These are phyloP conservation scores for Naegleria gruberi DNA, from an alignment of 208 protist species.

Conservation along the genomic window DNA sequence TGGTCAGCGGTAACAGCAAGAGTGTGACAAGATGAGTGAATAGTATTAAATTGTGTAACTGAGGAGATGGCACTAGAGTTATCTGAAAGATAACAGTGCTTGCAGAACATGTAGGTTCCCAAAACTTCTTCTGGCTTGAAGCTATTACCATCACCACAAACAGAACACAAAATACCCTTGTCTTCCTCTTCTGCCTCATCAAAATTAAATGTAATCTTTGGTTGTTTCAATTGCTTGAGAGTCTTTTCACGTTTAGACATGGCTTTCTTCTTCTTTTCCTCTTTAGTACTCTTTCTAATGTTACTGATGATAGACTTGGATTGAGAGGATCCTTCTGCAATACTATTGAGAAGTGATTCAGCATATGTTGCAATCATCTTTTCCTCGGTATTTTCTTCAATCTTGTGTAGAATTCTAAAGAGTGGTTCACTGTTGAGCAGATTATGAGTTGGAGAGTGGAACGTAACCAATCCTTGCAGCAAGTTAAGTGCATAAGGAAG, in stretches of 20 bases:
- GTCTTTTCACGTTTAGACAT: not conserved
- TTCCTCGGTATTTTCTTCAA: not conserved
- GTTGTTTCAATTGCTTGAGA: not conserved
- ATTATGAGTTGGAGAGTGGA: not conserved
- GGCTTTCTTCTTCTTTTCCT: not conserved
- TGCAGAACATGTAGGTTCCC: conserved; percentile 58
- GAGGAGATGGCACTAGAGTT: conserved; percentile 36
- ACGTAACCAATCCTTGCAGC: not conserved
- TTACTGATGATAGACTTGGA: not conserved
- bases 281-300: not conserved
- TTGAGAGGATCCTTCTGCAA: not conserved
- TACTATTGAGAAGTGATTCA: not conserved
- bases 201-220: not conserved
- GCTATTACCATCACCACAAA: conserved; percentile 39
- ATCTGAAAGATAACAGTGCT: conserved; percentile 24
- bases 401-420: not conserved
- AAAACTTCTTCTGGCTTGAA: conserved; percentile 60
- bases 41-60: conserved; percentile 66
- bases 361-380: not conserved
- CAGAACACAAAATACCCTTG: not conserved
- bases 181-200: not conserved
- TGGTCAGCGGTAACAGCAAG: conserved; percentile 52
- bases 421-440: not conserved
- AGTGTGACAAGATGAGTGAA: conserved; percentile 61
- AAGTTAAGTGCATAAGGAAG: not conserved